Evolutionary conservation across 345 rosid species (phyloP).

Genomic region (Draba incana): DNA sequence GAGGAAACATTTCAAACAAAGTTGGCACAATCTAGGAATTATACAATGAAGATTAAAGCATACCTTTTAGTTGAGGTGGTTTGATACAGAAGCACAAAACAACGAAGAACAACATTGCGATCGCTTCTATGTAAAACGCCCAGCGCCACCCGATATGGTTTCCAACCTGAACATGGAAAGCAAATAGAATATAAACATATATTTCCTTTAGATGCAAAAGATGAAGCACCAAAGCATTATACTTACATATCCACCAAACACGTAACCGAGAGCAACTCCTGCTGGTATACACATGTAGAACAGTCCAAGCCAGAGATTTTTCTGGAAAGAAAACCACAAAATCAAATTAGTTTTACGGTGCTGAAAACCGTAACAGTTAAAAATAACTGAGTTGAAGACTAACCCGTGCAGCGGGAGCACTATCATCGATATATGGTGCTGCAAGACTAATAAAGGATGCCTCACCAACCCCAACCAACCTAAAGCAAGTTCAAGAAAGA

Average conservation of each 20-base stretch:
- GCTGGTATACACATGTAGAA: slow-evolving; percentile 98
- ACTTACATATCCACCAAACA: slow-evolving; percentile 91
- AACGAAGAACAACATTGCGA: slow-evolving; percentile 82
- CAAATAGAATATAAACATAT: slow-evolving; percentile 3
- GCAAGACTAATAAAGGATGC: slow-evolving; percentile 99
- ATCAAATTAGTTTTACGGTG: neutral
- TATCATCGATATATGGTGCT: slow-evolving; percentile 95
- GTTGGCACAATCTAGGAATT: neutral
- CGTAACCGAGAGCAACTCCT: slow-evolving; percentile 89
- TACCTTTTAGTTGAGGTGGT: slow-evolving; percentile 92
- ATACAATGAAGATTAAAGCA: neutral
- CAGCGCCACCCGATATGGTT: slow-evolving; percentile 68
- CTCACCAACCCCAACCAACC: slow-evolving; percentile 99
- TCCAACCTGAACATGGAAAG: slow-evolving; percentile 63
- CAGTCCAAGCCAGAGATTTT: slow-evolving; percentile 88
- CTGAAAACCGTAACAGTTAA: neutral
- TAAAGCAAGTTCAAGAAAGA: slow-evolving; percentile 34
- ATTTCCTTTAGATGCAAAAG: slow-evolving; percentile 2
- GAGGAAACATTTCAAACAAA: neutral
- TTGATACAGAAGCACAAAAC: slow-evolving; percentile 71
- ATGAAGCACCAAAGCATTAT: too few relatives aligned
- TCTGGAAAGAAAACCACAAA: slow-evolving; percentile 49
- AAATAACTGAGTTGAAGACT: neutral
- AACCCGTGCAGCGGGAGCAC: slow-evolving; percentile 85
- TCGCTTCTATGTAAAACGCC: slow-evolving; percentile 88